Evolutionary conservation across 73 alveolate genomes (phyloP), one percentile per base, ranked within the genome.

Genomic region (Uronychia binucleata): DNA sequence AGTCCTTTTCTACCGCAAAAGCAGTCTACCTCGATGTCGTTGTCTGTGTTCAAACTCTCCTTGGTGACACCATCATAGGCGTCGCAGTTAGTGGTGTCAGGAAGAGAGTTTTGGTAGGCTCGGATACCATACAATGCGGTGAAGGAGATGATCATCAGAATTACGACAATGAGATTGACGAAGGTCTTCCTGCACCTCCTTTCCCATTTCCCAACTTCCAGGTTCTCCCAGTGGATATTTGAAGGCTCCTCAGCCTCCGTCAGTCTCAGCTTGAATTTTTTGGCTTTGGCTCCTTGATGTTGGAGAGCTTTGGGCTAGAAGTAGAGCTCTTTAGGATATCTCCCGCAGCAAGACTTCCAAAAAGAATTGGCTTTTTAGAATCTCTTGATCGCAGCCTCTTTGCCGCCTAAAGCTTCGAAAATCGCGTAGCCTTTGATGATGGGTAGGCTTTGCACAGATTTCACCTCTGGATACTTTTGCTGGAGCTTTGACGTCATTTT

Each of bases 191-290:
- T 8, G 57, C 83, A 60, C 14, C 74, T 31, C n/a, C 74, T 57
- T 28, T 74, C 79, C 28, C 46, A 32, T 26, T 79, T 77, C n/a
- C 58, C 28, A 28, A 78, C 33, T 29, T 85, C 77, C 77, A 57
- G 30, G 46, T 58, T 57, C 32, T 78, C 77, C 81, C 86, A 85
- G 31, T 26, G 85, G 76, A 46, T 58, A 26, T 78, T 34, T 14
- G 74, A 79, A 34, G 82, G 92, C 28, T 85, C 92, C 81, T 32
- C 58, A 30, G 74, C 88, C 19, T 46, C 67, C 67, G 5, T 5
- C 19, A 46, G 67, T 46, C 67, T 46, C 67, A 46, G 19, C 19
- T 46, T 46, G 19, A 46, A 46, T 46, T 19, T 5, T 46, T 19
- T 46, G 19, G 67, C n/a, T 19, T 46, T 46, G n/a, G 5, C 19